Percentiles rank a stretch among this genome's conserved stretches.
Evolutionary conservation across 208 protist genomes (phyloP).

Genomic region (Crithidia thermophila): DNA sequence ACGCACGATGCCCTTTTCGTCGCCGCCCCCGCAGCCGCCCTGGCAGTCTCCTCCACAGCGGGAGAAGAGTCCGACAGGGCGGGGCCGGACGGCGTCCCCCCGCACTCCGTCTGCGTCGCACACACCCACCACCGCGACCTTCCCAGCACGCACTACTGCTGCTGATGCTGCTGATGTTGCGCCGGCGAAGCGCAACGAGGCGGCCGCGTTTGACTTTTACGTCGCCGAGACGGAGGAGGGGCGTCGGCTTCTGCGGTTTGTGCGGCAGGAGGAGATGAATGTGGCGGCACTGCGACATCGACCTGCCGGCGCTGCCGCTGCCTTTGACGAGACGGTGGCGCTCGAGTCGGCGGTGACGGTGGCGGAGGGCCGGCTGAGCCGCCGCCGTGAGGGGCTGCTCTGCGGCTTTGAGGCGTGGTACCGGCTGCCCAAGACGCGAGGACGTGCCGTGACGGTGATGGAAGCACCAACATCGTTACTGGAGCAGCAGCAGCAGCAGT

Average conservation of each 20-base stretch:
- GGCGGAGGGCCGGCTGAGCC: slow-evolving; percentile 7
- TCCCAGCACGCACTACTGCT: no score
- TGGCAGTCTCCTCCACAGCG: no score
- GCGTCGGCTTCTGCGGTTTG: background rate
- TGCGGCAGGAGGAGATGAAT: slow-evolving; percentile 8
- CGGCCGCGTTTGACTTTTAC: slow-evolving; percentile 8
- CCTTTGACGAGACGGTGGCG: background rate
- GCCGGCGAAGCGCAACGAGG: background rate
- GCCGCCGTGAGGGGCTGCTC: slow-evolving; percentile 22
- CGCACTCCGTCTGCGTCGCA: no score
- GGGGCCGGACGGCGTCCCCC: no score
- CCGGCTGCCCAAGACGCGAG: no score
- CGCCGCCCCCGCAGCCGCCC: no score
- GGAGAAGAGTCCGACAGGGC: no score
- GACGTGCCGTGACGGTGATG: background rate
- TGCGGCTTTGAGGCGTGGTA: slow-evolving; percentile 27
- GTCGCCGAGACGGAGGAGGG: slow-evolving; percentile 14
- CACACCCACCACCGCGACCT: no score
- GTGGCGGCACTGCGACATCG: slow-evolving; percentile 2
- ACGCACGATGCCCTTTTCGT: no score
- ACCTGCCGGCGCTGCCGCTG: background rate
- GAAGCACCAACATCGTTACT: no score
- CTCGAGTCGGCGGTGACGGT: background rate
- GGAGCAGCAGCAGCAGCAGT: no score
- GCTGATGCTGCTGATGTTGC: no score